Evolutionary conservation across 371 early-diverging fungal species (phyloP), one percentile per base, ranked within the genome.

Genomic region (Gilbertella persicaria): DNA sequence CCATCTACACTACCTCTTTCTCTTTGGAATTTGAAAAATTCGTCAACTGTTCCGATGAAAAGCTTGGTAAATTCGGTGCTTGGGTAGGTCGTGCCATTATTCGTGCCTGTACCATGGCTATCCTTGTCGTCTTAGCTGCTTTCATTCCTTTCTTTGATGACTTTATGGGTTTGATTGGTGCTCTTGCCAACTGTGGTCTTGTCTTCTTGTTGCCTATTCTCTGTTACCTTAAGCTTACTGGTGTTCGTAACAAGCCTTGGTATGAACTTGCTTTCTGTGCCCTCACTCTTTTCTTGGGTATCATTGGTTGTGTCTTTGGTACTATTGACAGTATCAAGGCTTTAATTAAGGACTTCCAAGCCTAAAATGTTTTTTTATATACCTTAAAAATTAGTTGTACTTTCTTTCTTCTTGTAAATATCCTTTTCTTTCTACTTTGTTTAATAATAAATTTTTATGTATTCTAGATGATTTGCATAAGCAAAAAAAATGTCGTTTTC

Each of bases 1-100:
- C 94, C 2, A 83, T 94, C 21, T 82, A 91, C 55, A 71, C 92
- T 43, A 89, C 91, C 4, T 85, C 93, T 5, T 91, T 95, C 57
- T 85, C 91, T 29, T 69, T 86, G 21, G 89, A 90, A 58, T 75
- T 88, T 28, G 90, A 90, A 64, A 56, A 73, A 10, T 83, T 75
- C 38, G 29, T 76, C 38, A 58, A 66, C 19, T 56, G 56, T 44
- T 53, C 65, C 14, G 74, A 73, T 13, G 68, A 69, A 23, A 48
- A 60, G n/a, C 39, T 66, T 19, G 78, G 78, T 21, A 60, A 58
- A 25, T 20, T 73, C 24, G 66, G 63, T 39, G 74, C 79, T 33
- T 85, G 79, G 69, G 21, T 70, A 14, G 73, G 68, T 43, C 80
- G 84, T 40, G 73, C 79, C 5, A 47, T 69, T 5, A 70, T 85